Evolutionary conservation across 2,329 filamentous ascomycete species (phyloP), one percentile per base, ranked within the genome.

Genomic region (Rachicladosporium sp.): DNA sequence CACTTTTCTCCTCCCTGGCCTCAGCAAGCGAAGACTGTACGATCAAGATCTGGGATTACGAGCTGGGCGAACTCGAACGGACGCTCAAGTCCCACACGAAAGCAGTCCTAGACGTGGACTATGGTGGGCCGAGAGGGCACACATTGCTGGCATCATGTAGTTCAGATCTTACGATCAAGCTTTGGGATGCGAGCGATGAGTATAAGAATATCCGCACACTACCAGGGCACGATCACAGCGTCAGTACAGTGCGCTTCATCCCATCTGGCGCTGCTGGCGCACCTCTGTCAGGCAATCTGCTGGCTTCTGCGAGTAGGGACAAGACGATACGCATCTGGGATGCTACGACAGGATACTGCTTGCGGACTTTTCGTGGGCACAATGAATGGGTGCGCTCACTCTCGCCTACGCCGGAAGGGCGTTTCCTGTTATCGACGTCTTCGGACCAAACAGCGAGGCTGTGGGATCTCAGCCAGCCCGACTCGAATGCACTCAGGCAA

Each of bases 41-140:
- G 6, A 93, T 96, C 60, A 95, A 95, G 56, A 88, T 95, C 40
- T 95, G 88, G 88, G 88, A 95, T 56, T 95, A 87, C 82, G 88
- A 95, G 55, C 65, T 93, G 19, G 89, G 89, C 36, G 88, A 95
- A 61, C 69, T 93, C 3, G 88, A 95, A 59, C 70, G 81, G 46
- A 95, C 88, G 1, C 74, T 95, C 42, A 95, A 95, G 58, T 87
- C 86, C 1, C 89, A 95, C 55, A 95, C 87, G 4, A 87, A 83
- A 55, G 77, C 85, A 3, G 86, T 95, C 1, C 65, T 91, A 23
- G 87, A 93, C 56, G 76, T 94, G 29, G 88, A 95, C 55, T 95
- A 83, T 63, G 88, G 89, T 30, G 88, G 88, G 0, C 86, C 86
- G 1, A 71, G 82, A 54, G 82, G 84, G 32, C 80, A 78, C 27